Base-by-base conservation (phyloP, 371 early-diverging fungal genomes). In the Mortierella sp. region DNA sequence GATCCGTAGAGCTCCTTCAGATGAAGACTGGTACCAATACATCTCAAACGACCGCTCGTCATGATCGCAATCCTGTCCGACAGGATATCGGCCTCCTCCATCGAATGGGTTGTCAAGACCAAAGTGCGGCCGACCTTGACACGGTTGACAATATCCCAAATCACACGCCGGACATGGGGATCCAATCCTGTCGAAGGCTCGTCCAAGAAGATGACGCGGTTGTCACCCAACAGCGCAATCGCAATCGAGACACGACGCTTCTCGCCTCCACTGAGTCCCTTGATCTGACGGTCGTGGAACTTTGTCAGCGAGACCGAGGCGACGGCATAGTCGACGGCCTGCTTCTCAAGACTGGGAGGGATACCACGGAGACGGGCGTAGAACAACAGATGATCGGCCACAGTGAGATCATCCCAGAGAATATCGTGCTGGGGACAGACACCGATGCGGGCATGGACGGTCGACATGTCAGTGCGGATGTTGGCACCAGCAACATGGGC, bases 351-450 rank as follows among this genome's bases (percentile, higher is more conserved):
- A 0, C 43, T 26, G 0, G 85, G 79, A 13, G 86, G 85, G 66
- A 93, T 84, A 47, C 95, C 94, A 70, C 92, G 92, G 24, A 94
- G 71, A 14, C 61, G 61, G 37, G 61, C 61, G 71, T 94, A 94
- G 75, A 93, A 95, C 65, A 89, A 77, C 26, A 94, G 68, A 77
- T 95, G 94, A 77, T 94, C 95, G 9, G 78, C 88, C 8, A 93
- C 90, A 1, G 94, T 94, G 29, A 95, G 84, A 70, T 94, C 94
- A 39, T 90, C 91, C 94, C 94, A 95, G 4, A 95, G 87, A 63
- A 94, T 93, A 76, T 93, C 94, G 68, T 92, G 91, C 79, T 92
- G 94, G 13, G 95, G 94, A 69, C 94, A 95, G 31, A 94, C 88
- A 43, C 94, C 95, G 64, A 92, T 92, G 66, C 80, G 85, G 43